Conservation (phyloP, 148 eudicot genomes). For the Gaultheria prostrata region DNA sequence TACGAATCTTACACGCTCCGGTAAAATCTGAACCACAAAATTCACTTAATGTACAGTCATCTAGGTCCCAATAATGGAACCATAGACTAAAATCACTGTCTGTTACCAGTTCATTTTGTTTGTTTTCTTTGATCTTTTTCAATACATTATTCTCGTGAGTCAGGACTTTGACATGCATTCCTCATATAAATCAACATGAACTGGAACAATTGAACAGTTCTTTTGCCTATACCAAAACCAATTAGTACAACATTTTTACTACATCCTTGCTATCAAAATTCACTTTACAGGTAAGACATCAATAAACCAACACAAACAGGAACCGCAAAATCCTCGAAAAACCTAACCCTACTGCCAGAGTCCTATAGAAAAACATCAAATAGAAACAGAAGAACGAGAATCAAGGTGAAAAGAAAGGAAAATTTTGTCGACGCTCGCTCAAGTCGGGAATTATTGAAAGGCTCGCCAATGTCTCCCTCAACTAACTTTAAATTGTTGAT, state of each 20-base stretch:
- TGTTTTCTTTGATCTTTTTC: no score
- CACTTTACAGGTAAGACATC: constrained; percentile 55
- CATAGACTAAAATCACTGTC: no score
- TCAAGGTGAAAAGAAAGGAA: not conserved
- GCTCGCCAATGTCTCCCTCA: constrained; percentile 9
- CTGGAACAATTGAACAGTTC: constrained; percentile 11
- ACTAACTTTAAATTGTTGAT: constrained; percentile 17
- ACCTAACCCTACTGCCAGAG: constrained; percentile 26
- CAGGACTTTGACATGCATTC: not conserved
- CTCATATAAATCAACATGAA: not conserved
- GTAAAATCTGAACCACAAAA: no score
- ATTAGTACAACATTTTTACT: constrained; percentile 39
- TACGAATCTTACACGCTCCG: no score
- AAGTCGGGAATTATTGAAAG: constrained; percentile 5
- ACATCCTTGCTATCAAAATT: constrained; percentile 48
- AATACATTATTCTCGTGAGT: not conserved
- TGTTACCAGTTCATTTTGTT: no score
- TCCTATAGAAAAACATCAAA: constrained; percentile 15
- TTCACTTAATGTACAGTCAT: no score
- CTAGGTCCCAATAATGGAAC: no score
- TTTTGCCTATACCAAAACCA: constrained; percentile 24
- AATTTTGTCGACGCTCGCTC: constrained; percentile 2
- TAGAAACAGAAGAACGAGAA: not conserved
- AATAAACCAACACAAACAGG: constrained; percentile 16
- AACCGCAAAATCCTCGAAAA: constrained; percentile 18